Base-by-base conservation (phyloP, 768 basidiomycete genomes). In the Suillus subluteus region DNA sequence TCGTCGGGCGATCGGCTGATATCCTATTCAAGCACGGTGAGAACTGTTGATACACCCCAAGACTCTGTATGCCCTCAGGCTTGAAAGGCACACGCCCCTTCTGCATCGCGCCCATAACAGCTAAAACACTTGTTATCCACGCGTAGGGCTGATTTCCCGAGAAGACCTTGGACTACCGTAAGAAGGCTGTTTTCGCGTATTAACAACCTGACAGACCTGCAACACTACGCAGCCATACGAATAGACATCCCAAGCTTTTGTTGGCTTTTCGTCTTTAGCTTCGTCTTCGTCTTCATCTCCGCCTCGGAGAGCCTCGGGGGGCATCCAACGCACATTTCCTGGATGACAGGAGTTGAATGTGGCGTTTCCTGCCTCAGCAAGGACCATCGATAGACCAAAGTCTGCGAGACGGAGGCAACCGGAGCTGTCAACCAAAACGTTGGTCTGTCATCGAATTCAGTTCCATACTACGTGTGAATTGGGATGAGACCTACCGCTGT, bases 331-430 rank as follows among this genome's bases (percentile, higher is more conserved):
- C 0, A 65, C 6, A 8, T 70, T 65, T 2, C 67, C 70, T 4
- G 65, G 46, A 32, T 26, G 56, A 38, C 54, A 41, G 1, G 67
- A 66, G 21, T n/a, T 63, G 46, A 66, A 73, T 18, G 73, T 65
- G 12, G 73, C 68, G 46, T 78, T 73, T n/a, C 74, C 72, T 63
- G 79, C 71, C 65, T 82, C 79, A 11, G 72, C 71, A 59, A 65
- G 70, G 32, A 75, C 62, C 35, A 80, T 69, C 13, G 68, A 77
- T n/a, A 82, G 70, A 15, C 80, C 80, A 32, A 81, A 81, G 68
- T 81, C 81, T 30, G 74, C 75, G 15, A 82, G 70, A 62, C 73
- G 75, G 0, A 80, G 76, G 48, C 71, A 71, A 32, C 74, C 75
- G 5, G 73, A 67, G 30, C 62, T 59, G 62, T 80, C 72, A 59